Conservation (phyloP, 73 alveolate genomes). For the Paramecium bursaria region DNA sequence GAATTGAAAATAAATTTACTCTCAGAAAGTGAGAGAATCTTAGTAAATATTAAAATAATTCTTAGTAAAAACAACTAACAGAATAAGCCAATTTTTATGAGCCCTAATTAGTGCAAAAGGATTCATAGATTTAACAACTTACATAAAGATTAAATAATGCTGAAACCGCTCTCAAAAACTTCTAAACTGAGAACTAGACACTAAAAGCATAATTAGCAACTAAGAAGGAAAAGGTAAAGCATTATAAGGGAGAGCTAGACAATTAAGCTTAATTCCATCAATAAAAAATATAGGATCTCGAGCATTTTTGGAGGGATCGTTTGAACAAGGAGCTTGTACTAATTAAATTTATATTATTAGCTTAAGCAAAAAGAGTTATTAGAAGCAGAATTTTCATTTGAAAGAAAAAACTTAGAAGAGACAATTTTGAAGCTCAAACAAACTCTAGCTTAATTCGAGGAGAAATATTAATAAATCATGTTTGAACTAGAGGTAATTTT, state of each 20-base stretch:
- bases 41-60: not conserved
- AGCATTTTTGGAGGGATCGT: constrained; percentile 49
- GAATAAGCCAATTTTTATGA: constrained; percentile 30
- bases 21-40: constrained; percentile 46
- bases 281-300: constrained; percentile 23
- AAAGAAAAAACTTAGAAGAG: constrained; percentile 32
- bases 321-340: constrained; percentile 30
- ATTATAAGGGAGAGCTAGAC: constrained; percentile 34
- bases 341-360: not conserved
- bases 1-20: not conserved
- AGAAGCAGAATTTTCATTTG: constrained; percentile 12
- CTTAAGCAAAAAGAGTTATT: not conserved
- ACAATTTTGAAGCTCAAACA: constrained; percentile 13
- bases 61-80: constrained; percentile 21
- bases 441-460: constrained; percentile 30
- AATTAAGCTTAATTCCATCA: constrained; percentile 25
- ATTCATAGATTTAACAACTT: not conserved
- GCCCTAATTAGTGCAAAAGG: constrained; percentile 22
- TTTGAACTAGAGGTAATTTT: constrained; percentile 50
- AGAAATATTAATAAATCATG: constrained; percentile 44
- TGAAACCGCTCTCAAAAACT: not conserved
- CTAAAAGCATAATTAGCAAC: not conserved
- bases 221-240: constrained; percentile 37
- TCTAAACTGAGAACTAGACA: not conserved
- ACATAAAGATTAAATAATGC: constrained; percentile 25